A percentile compares a stretch with the other conserved stretches of the same genome.
phyloP scores from a whole-genome alignment of 345 rosid species.

The Dipteronia dyeriana region DNA sequence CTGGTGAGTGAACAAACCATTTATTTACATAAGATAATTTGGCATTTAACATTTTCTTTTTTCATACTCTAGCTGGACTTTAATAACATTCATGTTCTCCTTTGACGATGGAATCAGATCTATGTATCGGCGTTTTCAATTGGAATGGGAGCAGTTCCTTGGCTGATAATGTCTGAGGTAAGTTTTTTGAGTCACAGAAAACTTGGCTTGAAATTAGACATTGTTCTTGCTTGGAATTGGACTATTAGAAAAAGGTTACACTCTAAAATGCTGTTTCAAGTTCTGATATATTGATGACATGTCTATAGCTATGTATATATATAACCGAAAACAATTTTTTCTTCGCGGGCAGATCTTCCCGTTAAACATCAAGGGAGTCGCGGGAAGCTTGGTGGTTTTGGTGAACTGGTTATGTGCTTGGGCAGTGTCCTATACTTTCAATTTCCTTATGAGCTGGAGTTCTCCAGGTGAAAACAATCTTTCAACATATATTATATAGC shows the following conservation, averaged over 20 bases:
- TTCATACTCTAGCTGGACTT: background rate
- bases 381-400: constrained; percentile 87
- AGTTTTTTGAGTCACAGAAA: background rate
- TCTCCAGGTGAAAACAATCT: constrained; percentile 48
- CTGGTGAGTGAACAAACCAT: constrained; percentile 43
- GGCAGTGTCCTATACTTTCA: constrained; percentile 85
- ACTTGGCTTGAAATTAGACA: no score
- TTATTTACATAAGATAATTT: background rate
- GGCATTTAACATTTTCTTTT: no score
- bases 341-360: constrained; percentile 70
- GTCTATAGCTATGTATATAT: no score
- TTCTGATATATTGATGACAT: no score
- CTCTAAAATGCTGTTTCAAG: background rate
- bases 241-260: background rate
- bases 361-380: constrained; percentile 77
- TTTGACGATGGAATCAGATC: constrained; percentile 38
- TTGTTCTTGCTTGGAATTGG: background rate
- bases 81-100: background rate
- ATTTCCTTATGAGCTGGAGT: constrained; percentile 84
- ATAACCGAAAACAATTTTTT: background rate
- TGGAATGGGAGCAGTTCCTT: constrained; percentile 95
- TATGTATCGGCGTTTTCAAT: constrained; percentile 70
- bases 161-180: constrained; percentile 99
- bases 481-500: background rate
- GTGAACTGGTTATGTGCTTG: constrained; percentile 96